A percentile compares a stretch with the other conserved stretches of the same genome.
Conservation (phyloP, 2,329 filamentous ascomycete genomes). For the Paraphaeosphaeria sporulosa region DNA sequence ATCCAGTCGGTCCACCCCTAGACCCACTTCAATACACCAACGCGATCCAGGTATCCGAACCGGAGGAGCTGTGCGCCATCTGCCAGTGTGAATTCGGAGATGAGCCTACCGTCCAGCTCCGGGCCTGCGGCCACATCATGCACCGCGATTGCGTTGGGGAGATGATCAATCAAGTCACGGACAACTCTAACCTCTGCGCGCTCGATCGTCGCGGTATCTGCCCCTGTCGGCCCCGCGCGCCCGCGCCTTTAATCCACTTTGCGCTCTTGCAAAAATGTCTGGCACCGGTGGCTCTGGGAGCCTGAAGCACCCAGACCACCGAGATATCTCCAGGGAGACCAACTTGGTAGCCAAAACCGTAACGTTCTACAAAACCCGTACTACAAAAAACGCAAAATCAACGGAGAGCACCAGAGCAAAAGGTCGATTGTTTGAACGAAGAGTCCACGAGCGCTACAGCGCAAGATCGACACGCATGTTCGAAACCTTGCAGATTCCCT, state of each 20-base stretch:
- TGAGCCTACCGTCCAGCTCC: background rate
- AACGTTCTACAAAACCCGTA: no score
- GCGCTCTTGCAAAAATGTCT: background rate
- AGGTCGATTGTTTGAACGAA: no score
- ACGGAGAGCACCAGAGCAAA: no score
- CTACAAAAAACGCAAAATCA: no score
- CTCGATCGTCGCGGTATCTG: background rate
- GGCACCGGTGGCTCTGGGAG: no score
- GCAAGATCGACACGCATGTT: no score
- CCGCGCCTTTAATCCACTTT: background rate
- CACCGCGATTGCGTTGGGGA: background rate
- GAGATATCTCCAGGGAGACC: no score
- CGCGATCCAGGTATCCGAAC: background rate
- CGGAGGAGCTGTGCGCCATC: background rate
- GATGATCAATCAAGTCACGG: background rate
- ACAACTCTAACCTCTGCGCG: background rate
- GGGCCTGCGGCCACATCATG: background rate
- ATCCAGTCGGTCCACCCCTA: background rate
- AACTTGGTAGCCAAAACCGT: no score
- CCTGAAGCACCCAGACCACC: no score
- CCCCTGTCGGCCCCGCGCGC: background rate
- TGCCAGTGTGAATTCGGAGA: background rate
- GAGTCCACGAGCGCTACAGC: no score
- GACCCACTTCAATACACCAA: background rate
- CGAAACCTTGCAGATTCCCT: no score